Percentiles rank a stretch among this genome's conserved stretches.
Conservation (phyloP, 1,284 basidiomycete genomes). For the Ustilago bromivora region DNA sequence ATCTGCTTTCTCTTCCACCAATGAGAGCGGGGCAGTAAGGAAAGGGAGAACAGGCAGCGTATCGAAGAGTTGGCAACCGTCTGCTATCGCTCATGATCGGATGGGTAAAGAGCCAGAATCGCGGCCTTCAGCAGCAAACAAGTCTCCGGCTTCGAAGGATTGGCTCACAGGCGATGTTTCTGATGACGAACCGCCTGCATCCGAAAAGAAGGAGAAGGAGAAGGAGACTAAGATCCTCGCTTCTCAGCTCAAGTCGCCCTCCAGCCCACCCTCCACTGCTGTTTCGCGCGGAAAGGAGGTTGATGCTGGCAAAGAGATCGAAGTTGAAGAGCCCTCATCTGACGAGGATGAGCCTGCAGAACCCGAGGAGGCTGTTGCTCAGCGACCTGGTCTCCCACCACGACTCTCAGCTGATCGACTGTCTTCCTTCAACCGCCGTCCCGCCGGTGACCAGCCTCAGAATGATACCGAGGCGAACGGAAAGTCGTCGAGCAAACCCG, state of each 20-base stretch:
- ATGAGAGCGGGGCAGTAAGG: neutral
- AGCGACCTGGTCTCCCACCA: slow-evolving; percentile 23
- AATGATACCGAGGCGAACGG: neutral
- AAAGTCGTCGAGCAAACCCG: slow-evolving; percentile 5
- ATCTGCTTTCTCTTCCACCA: slow-evolving; percentile 16
- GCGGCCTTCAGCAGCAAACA: neutral
- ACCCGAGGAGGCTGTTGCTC: slow-evolving; percentile 36
- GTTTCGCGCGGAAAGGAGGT: neutral
- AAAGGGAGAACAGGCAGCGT: slow-evolving; percentile 25
- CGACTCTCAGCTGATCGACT: slow-evolving; percentile 27
- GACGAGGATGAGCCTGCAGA: slow-evolving; percentile 34
- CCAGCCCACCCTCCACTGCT: neutral
- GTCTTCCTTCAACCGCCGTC: slow-evolving; percentile 12
- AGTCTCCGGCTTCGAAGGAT: slow-evolving; percentile 23
- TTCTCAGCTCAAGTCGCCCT: slow-evolving; percentile 1
- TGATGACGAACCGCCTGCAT: slow-evolving; percentile 20
- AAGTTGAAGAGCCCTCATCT: slow-evolving; percentile 29
- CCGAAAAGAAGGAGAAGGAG: neutral
- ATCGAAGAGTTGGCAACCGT: slow-evolving; percentile 36
- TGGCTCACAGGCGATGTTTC: slow-evolving; percentile 48
- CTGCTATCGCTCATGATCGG: slow-evolving; percentile 23
- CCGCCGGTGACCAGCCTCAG: neutral
- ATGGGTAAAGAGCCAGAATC: slow-evolving; percentile 3
- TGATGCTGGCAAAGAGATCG: slow-evolving; percentile 20
- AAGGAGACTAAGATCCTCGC: slow-evolving; percentile 13